Evolutionary conservation across 2,329 filamentous ascomycete species (phyloP), one percentile per base, ranked within the genome.

Genomic region (Exophiala phaeomuriformis): DNA sequence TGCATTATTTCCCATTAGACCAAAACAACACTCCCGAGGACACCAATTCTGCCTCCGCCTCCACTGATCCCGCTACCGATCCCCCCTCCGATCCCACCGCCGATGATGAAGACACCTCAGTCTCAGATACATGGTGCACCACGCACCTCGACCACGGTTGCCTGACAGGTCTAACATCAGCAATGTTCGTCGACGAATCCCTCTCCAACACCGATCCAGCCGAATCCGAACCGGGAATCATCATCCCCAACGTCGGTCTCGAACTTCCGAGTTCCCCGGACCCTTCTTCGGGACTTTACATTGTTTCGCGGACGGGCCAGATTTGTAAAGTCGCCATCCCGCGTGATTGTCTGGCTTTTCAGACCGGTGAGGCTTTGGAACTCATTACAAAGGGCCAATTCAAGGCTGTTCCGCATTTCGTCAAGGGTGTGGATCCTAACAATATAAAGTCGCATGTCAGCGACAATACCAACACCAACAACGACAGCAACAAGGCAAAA

Each of bases 321-420:
- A 85, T 87, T 1, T 85, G 90, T n/a, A 93, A 97, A 70, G 89
- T 97, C 62, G 83, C 84, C 66, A 96, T 98, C 60, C 93, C 91
- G 1, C 79, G 84, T 40, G 90, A 95, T 67, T 93, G 89, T 69
- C 84, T 98, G 47, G 93, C 88, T 0, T 98, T 98, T 68, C 91
- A 98, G 75, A 98, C 91, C 0, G 93, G 91, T 1, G 89, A 96
- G 72, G 85, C 91, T 0, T 75, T 98, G 47, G 86, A 97, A 71
- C 77, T 88, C 53, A 96, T 98, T 67, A 97, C 91, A 0, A 76
- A 80, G n/a, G 93, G 93, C 6, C 83, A 81, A 65, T 95, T 98
- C 75, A 88, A 86, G 71, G 93, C 93, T 1, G 93, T 97, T 56
- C 91, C 93, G 61, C 93, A 98, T 74, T 97, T 95, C 69, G 93